These are phyloP conservation scores for Paramecium sonneborni DNA, from an alignment of 73 alveolate species.

Conservation along the genomic window DNA sequence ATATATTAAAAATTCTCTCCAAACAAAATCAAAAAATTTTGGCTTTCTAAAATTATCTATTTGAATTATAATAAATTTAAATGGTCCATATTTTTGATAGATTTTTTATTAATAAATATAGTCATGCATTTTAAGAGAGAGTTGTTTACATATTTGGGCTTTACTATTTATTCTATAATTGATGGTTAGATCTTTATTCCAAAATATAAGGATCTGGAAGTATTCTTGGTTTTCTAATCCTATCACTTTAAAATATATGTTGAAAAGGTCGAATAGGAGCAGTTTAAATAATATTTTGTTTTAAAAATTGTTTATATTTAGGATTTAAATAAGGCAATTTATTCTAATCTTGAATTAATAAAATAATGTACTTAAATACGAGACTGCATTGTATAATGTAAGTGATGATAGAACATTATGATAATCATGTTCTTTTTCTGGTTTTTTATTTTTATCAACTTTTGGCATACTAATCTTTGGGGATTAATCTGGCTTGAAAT, in stretches of 20 bases:
- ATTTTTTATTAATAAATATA: not conserved
- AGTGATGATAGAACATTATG: not conserved
- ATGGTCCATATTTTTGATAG: too few species aligned
- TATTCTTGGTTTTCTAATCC: not conserved
- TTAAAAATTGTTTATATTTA: conserved; percentile 25
- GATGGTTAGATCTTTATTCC: not conserved
- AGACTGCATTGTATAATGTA: not conserved
- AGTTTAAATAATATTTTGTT: not conserved
- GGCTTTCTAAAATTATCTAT: too few species aligned
- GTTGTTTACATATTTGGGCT: not conserved
- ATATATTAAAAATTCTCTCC: too few species aligned
- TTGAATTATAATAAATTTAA: too few species aligned
- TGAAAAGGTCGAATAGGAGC: conserved; percentile 13
- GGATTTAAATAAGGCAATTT: conserved; percentile 36
- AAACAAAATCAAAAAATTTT: too few species aligned
- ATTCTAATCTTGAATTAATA: not conserved
- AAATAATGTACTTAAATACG: conserved; percentile 1
- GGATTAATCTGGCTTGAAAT: not conserved
- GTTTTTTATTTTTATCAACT: not conserved
- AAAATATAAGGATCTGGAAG: not conserved
- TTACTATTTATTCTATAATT: not conserved
- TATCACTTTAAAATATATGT: not conserved
- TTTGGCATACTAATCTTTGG: conserved; percentile 7
- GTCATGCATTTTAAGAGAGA: not conserved
- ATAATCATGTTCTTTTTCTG: conserved; percentile 12